Conservation (phyloP, 306 rosid species). For the Lupinus albus region DNA sequence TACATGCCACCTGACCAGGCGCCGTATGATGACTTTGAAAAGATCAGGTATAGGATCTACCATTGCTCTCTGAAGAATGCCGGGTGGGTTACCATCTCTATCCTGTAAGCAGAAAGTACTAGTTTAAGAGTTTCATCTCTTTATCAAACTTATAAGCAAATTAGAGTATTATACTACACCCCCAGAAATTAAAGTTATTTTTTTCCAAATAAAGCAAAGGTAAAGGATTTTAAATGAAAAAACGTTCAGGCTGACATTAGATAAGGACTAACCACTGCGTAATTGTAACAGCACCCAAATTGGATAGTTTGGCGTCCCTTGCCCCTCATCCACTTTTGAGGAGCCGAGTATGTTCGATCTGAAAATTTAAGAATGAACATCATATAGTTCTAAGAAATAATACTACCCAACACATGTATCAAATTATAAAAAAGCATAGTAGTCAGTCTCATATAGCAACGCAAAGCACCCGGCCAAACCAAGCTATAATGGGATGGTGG, state of each 20-base stretch:
- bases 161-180: slow-evolving; percentile 13
- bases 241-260: slow-evolving; percentile 29
- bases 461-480: too few species aligned
- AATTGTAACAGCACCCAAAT: slow-evolving; percentile 96
- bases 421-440: background rate
- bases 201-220: background rate
- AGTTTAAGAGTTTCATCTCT: slow-evolving; percentile 24
- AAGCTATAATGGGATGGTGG: too few species aligned
- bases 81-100: slow-evolving; percentile 88
- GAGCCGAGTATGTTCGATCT: slow-evolving; percentile 86
- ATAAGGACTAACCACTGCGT: slow-evolving; percentile 66
- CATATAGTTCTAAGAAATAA: slow-evolving; percentile 15
- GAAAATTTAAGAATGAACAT: slow-evolving; percentile 46
- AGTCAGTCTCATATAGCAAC: too few species aligned
- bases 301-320: slow-evolving; percentile 94
- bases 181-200: background rate
- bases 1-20: slow-evolving; percentile 88
- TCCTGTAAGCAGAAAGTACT: slow-evolving; percentile 61
- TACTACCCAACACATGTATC: slow-evolving; percentile 7
- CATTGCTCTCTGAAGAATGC: slow-evolving; percentile 57
- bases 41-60: slow-evolving; percentile 85
- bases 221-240: background rate
- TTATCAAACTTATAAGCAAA: slow-evolving; percentile 11
- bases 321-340: slow-evolving; percentile 95
- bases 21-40: slow-evolving; percentile 89